A percentile compares a stretch with the other conserved stretches of the same genome.
Evolutionary conservation across 441 rosid genomes (phyloP).

Genomic region (Oxalis stricta): DNA sequence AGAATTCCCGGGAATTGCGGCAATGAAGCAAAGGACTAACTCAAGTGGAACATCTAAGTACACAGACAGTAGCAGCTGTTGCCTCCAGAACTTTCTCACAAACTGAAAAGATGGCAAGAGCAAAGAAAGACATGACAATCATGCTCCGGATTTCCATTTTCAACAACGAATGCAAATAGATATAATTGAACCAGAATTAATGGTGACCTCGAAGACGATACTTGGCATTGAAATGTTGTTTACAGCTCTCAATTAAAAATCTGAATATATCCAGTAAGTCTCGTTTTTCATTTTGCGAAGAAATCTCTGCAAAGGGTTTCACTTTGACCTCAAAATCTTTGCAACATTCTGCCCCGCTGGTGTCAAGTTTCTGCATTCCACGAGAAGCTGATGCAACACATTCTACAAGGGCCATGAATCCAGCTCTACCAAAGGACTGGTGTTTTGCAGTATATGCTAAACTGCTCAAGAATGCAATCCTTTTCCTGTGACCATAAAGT

Average conservation of each 20-base stretch:
- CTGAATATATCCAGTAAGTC: conserved; percentile 58
- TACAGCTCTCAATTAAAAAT: conserved; percentile 82
- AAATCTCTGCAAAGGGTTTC: conserved; percentile 19
- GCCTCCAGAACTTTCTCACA: conserved; percentile 57
- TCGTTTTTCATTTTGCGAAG: conserved; percentile 21
- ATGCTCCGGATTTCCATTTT: conserved; percentile 2
- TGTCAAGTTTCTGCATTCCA: conserved; percentile 20
- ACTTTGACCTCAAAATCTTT: conserved; percentile 17
- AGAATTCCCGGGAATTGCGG: conserved; percentile 75
- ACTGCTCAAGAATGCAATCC: conserved; percentile 38
- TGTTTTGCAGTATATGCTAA: conserved; percentile 66
- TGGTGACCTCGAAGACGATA: conserved; percentile 81
- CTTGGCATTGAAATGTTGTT: conserved; percentile 86
- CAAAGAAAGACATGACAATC: conserved; percentile 9
- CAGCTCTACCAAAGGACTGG: conserved; percentile 77
- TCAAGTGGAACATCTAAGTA: conserved; percentile 57
- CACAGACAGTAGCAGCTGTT: conserved; percentile 39
- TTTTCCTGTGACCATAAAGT: conserved; percentile 35
- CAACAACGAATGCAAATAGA: conserved; percentile 4
- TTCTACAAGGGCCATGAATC: conserved; percentile 76
- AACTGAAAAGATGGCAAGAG: conserved; percentile 38
- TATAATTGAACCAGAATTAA: conserved; percentile 17
- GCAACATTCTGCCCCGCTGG: conserved; percentile 15
- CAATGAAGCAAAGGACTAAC: conserved; percentile 55
- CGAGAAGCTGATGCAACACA: conserved; percentile 64